A percentile compares a stretch with the other conserved stretches of the same genome.
Conservation (phyloP, 257 asterid genomes). For the Solanum infundibuliforme region DNA sequence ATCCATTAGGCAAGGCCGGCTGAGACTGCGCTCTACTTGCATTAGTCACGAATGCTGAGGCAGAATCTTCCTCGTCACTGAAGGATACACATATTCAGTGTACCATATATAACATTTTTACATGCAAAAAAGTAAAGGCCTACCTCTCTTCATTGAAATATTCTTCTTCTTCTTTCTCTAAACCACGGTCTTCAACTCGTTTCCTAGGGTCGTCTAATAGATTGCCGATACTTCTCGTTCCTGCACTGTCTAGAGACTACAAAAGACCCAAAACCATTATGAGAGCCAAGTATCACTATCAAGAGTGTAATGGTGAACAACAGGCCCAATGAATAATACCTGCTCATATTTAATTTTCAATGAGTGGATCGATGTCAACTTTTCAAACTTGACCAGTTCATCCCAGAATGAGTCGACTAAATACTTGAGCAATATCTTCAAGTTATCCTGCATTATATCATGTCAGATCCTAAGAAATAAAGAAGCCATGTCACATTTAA, state of each 20-base stretch:
- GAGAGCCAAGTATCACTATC: not conserved
- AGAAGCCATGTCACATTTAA: not conserved
- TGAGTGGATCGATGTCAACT: conserved; percentile 50
- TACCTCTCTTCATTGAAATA: conserved; percentile 95
- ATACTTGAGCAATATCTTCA: conserved; percentile 65
- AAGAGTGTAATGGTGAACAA: not conserved
- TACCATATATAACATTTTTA: not conserved
- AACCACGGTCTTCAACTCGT: conserved; percentile 81
- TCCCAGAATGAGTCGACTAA: conserved; percentile 86
- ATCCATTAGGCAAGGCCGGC: conserved; percentile 49
- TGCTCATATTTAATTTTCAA: conserved; percentile 88
- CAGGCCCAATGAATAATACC: conserved; percentile 30
- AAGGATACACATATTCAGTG: conserved; percentile 5
- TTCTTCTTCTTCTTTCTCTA: conserved; percentile 94
- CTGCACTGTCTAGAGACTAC: conserved; percentile 64
- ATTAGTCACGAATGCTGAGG: conserved; percentile 49
- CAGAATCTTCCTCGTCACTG: conserved; percentile 96
- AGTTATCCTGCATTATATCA: conserved; percentile 58
- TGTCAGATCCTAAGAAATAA: not conserved
- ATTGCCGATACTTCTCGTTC: conserved; percentile 32
- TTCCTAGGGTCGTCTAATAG: conserved; percentile 65
- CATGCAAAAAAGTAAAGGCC: conserved; percentile 1
- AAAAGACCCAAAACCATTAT: conserved; percentile 27
- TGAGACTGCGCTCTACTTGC: conserved; percentile 30
- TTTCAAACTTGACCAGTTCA: conserved; percentile 61